phyloP scores from a whole-genome alignment of 1,284 basidiomycete genomes.

The Fistulinella cinereoalba region DNA sequence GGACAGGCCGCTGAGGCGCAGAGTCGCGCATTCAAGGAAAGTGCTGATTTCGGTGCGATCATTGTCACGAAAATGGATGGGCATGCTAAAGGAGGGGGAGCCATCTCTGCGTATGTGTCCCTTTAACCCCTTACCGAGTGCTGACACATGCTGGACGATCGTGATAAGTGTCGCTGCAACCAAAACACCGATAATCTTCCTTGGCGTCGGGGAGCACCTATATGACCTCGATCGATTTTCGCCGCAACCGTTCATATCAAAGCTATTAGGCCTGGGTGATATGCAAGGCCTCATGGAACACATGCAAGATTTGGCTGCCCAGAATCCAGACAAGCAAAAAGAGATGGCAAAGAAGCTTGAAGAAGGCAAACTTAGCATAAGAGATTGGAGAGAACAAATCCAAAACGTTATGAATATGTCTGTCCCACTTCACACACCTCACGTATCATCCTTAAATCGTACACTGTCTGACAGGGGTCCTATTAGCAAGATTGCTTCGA shows the following conservation, averaged over 20 bases:
- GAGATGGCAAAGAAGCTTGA: constrained; percentile 98
- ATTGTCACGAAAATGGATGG: constrained; percentile 99
- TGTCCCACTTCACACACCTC: constrained; percentile 28
- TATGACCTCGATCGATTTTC: constrained; percentile 95
- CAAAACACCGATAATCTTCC: constrained; percentile 97
- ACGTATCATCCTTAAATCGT: constrained; percentile 8
- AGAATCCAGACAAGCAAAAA: constrained; percentile 95
- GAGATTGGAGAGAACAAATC: constrained; percentile 98
- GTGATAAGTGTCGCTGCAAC: constrained; percentile 88
- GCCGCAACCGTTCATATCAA: constrained; percentile 96
- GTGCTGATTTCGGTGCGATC: constrained; percentile 96
- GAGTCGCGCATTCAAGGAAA: constrained; percentile 96
- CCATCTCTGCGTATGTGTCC: constrained; percentile 87
- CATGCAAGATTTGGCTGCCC: constrained; percentile 91
- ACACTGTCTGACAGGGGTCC: constrained; percentile 69
- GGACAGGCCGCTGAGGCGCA: constrained; percentile 98
- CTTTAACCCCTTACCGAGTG: background rate
- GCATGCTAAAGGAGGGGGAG: constrained; percentile 98
- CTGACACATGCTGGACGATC: constrained; percentile 12
- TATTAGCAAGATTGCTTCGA: constrained; percentile 95
- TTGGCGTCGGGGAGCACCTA: constrained; percentile 96
- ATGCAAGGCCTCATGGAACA: constrained; percentile 97
- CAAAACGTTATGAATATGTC: constrained; percentile 97
- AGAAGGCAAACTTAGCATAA: constrained; percentile 93
- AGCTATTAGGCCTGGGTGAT: constrained; percentile 93